Conservation (phyloP, 2,329 filamentous ascomycete species). For the Pseudomassariella vexata region DNA sequence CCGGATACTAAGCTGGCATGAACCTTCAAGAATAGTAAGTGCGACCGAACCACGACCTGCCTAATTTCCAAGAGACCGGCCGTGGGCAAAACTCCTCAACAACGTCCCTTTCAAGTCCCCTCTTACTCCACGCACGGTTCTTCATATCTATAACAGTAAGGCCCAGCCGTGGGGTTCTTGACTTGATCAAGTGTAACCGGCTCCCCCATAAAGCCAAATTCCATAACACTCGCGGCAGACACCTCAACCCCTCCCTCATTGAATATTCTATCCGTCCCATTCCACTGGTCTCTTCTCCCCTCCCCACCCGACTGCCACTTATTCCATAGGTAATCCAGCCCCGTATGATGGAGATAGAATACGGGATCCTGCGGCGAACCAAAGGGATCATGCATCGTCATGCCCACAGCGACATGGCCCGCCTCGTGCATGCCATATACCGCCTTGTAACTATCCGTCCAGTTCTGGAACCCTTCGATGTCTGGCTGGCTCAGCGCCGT, state of each 20-base stretch:
- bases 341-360: not conserved
- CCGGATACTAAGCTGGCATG: no score
- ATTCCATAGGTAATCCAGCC: not conserved
- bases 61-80: slow-evolving; percentile 6
- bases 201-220: not conserved
- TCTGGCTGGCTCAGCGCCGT: not conserved
- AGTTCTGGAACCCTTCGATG: not conserved
- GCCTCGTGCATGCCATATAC: not conserved
- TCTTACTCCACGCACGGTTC: not conserved
- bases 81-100: no score
- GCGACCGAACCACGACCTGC: no score
- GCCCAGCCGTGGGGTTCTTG: not conserved
- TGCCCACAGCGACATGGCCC: not conserved
- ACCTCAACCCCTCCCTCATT: not conserved
- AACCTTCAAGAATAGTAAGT: no score
- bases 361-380: not conserved
- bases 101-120: no score
- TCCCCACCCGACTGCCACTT: not conserved
- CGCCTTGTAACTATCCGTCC: not conserved
- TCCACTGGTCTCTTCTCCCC: not conserved
- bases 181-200: not conserved
- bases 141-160: not conserved
- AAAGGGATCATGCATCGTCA: not conserved
- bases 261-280: not conserved
- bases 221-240: not conserved